Evolutionary conservation across 2,329 filamentous ascomycete genomes (phyloP).

Genomic region (Xylaria polymorpha): DNA sequence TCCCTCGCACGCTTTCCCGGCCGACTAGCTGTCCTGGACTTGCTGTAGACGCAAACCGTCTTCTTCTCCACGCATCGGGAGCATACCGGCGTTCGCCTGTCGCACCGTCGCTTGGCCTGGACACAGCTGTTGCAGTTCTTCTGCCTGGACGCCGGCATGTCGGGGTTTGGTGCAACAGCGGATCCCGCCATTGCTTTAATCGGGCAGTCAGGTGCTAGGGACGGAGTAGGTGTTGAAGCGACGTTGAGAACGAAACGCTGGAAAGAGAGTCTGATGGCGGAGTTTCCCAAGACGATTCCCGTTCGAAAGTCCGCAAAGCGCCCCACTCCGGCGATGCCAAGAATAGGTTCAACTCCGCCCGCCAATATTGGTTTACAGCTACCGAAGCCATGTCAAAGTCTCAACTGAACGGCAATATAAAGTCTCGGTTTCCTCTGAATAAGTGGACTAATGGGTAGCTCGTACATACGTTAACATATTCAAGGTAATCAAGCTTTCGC

Average conservation of each 20-base stretch:
- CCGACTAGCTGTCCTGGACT: conserved; percentile 29
- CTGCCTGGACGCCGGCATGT: conserved; percentile 43
- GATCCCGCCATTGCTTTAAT: conserved; percentile 9
- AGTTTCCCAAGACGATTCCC: conserved; percentile 19
- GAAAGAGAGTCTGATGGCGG: conserved; percentile 24
- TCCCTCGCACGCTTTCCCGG: conserved; percentile 3
- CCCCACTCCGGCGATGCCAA: conserved; percentile 35
- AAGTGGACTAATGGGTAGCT: background rate
- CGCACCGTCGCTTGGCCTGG: conserved; percentile 55
- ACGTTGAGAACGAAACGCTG: background rate
- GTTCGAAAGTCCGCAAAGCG: conserved; percentile 29
- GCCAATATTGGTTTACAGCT: background rate
- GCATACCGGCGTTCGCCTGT: conserved; percentile 53
- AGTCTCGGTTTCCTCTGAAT: background rate
- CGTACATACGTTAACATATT: background rate
- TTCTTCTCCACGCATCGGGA: conserved; percentile 54
- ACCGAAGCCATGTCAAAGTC: background rate
- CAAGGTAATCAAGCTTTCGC: background rate
- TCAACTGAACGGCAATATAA: background rate
- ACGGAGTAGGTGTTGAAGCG: background rate
- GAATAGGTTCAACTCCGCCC: conserved; percentile 29
- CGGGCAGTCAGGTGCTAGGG: background rate
- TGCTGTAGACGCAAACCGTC: conserved; percentile 48
- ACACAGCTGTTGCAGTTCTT: conserved; percentile 55
- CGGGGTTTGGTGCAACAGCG: background rate